These are phyloP conservation scores for Penicillium desertorum DNA, from an alignment of 495 filamentous ascomycete species.

Conservation along the genomic window DNA sequence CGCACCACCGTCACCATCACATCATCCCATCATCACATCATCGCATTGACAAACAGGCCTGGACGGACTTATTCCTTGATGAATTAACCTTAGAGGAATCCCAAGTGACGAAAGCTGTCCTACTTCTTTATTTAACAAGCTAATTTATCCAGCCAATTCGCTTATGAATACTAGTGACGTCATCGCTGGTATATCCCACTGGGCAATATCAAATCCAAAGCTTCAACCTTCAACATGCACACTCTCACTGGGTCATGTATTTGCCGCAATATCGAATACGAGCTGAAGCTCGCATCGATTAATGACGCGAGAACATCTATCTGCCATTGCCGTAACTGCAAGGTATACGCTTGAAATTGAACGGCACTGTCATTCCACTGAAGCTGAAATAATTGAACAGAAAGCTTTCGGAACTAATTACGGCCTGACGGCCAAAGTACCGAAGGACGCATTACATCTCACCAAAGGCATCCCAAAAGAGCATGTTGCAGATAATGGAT, in stretches of 20 bases:
- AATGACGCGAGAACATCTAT: slow-evolving; percentile 63
- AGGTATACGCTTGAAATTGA: slow-evolving; percentile 27
- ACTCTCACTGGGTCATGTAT: slow-evolving; percentile 49
- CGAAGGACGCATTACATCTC: slow-evolving; percentile 45
- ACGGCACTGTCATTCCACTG: not conserved
- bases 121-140: not conserved
- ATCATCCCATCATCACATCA: slow-evolving; percentile 4
- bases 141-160: not conserved
- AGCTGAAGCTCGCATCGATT: slow-evolving; percentile 43
- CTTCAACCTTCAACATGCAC: slow-evolving; percentile 24
- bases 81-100: not conserved
- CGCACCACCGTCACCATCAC: not conserved
- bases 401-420: slow-evolving; percentile 65
- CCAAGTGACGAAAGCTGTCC: not conserved
- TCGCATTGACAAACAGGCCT: not conserved
- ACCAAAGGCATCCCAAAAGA: slow-evolving; percentile 45
- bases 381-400: slow-evolving; percentile 13
- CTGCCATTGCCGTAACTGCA: slow-evolving; percentile 66
- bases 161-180: not conserved
- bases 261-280: slow-evolving; percentile 49
- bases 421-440: slow-evolving; percentile 63
- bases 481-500: slow-evolving; percentile 58
- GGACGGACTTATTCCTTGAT: not conserved
- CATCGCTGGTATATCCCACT: not conserved
- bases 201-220: not conserved